phyloP scores from a whole-genome alignment of 2,329 filamentous ascomycete species.

The Nemania bipapillata region DNA sequence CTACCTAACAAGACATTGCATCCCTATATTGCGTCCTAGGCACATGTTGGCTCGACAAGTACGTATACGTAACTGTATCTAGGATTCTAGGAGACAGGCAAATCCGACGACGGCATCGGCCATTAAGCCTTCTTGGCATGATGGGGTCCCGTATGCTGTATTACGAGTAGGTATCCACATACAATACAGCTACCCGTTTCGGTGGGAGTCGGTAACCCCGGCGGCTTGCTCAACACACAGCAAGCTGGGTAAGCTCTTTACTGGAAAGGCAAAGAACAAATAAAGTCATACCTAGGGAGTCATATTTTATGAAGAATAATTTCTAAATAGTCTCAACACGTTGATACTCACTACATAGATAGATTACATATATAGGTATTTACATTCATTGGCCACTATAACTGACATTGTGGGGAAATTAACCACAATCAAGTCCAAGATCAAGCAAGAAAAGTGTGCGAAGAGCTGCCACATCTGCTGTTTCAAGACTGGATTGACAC shows the following conservation, averaged over 20 bases:
- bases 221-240: not conserved
- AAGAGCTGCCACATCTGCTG: not conserved
- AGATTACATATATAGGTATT: no score
- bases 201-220: slow-evolving; percentile 2
- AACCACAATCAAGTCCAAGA: not conserved
- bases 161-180: not conserved
- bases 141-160: not conserved
- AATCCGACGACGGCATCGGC: not conserved
- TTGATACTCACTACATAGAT: no score
- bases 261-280: no score
- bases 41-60: no score
- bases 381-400: no score
- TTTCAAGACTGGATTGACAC: no score
- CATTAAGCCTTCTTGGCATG: not conserved
- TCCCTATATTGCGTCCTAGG: no score
- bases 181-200: not conserved
- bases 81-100: not conserved
- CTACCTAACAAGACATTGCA: no score
- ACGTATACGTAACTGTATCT: no score
- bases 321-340: no score
- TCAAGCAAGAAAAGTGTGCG: not conserved
- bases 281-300: no score
- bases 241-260: not conserved
- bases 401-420: not conserved
- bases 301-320: no score